Evolutionary conservation across 768 basidiomycete genomes (phyloP).

Genomic region (Podaxis carcinomalis): DNA sequence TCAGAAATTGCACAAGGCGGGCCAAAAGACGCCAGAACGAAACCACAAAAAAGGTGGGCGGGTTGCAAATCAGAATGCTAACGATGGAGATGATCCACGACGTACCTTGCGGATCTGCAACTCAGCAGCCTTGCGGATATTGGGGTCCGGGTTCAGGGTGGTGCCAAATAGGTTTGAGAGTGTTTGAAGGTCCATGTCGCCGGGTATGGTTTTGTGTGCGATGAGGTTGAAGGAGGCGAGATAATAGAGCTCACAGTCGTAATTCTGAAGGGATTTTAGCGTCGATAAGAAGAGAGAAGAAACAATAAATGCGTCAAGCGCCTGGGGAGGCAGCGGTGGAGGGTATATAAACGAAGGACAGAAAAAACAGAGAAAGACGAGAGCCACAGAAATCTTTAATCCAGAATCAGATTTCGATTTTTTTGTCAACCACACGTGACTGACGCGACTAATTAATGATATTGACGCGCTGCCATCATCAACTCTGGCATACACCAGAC

Average conservation of each 20-base stretch:
- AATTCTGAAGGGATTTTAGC: not conserved
- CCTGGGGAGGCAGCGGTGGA: not conserved
- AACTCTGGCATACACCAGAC: too few species aligned
- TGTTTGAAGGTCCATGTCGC: conserved; percentile 68
- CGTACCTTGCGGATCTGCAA: conserved; percentile 82
- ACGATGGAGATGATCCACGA: not conserved
- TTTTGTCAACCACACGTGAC: not conserved
- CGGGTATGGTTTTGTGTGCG: not conserved
- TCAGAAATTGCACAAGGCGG: not conserved
- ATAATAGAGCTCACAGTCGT: not conserved
- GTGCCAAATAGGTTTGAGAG: conserved; percentile 77
- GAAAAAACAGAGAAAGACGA: not conserved
- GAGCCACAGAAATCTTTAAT: not conserved
- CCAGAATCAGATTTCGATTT: not conserved
- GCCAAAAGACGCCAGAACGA: not conserved
- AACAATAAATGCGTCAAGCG: not conserved
- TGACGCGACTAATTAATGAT: not conserved
- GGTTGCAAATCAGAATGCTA: not conserved
- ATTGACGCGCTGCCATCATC: not conserved
- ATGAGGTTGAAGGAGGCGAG: conserved; percentile 3
- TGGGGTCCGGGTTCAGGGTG: conserved; percentile 80
- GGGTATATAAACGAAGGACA: not conserved
- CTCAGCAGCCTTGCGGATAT: conserved; percentile 81
- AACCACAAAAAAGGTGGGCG: not conserved
- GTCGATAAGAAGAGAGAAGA: not conserved